These are phyloP conservation scores for Aspergillus sojae DNA, from an alignment of 2,329 filamentous ascomycete genomes.

Conservation along the genomic window DNA sequence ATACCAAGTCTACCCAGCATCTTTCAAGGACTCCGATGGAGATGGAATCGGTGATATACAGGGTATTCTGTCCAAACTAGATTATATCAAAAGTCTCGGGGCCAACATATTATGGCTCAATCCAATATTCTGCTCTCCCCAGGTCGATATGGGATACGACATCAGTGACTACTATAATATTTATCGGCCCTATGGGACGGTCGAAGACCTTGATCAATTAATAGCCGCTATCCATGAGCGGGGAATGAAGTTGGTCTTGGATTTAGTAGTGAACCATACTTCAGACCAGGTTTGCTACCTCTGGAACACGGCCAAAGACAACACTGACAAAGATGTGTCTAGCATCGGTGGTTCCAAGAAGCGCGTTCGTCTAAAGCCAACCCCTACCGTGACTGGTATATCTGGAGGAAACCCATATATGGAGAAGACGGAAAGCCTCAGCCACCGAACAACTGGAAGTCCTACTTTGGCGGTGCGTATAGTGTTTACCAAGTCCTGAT, in stretches of 20 bases:
- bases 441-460: conserved; percentile 65
- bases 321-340: neutral
- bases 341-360: conserved; percentile 60
- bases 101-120: conserved; percentile 61
- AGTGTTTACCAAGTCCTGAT: neutral
- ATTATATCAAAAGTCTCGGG: conserved; percentile 64
- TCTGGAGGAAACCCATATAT: conserved; percentile 55
- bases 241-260: conserved; percentile 70
- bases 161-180: conserved; percentile 65
- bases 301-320: conserved; percentile 35
- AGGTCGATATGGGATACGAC: conserved; percentile 57
- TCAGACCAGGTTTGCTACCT: conserved; percentile 54
- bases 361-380: conserved; percentile 62
- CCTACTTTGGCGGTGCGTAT: neutral
- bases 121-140: conserved; percentile 54
- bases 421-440: conserved; percentile 58
- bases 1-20: conserved; percentile 62
- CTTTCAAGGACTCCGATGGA: conserved; percentile 52
- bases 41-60: conserved; percentile 65
- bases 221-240: conserved; percentile 62
- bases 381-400: conserved; percentile 70
- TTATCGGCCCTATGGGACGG: conserved; percentile 65
- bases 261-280: conserved; percentile 77
- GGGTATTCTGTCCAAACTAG: conserved; percentile 64
- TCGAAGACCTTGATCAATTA: conserved; percentile 64